Base-by-base conservation (phyloP, 2,329 filamentous ascomycete genomes). In the Beauveria rudraprayagi region DNA sequence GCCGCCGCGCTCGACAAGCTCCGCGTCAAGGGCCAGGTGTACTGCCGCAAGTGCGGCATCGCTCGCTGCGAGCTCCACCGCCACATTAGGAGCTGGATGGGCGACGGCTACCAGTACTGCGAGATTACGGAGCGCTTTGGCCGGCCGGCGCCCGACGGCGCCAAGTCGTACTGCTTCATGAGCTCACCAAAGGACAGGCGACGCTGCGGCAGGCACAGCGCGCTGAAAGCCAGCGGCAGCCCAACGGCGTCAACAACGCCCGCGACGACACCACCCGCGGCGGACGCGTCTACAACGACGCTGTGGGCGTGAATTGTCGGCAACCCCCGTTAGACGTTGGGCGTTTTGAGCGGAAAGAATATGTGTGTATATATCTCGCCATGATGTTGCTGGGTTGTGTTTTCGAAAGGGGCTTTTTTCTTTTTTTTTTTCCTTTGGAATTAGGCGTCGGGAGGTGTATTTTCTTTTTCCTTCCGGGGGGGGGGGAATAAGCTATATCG, bases 11-110 rank as follows among this genome's bases (percentile, higher is more conserved):
- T 82, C 41, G 76, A 78, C 7, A 72, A 73, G 68, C 73, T 84
- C 66, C 78, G 81, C 26, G 77, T 83, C 54, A 79, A 78, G 60
- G 84, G 83, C 24, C 83, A 85, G 67, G 81, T 84, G 6, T 82
- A 84, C 70, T 87, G 84, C 71, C 77, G 80, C 62, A 85, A 86
- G 70, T 87, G 84, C 64, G 83, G 82, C 54, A 79, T 82, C 62
- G 80, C 76, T 46, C 78, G 84, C 41, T 87, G 84, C 70, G 83
- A 86, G 74, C 77, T 87, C 62, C 83, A 86, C 72, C 80, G 82
- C 65, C 84, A 87, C 69, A 78, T 87, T 66, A 77, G 77, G 67
- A 77, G 77, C 46, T 87, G 83, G 82, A 81, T 86, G 78, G 81
- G 81, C 60, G 72, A 76, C 44, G 75, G 71, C 22, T 72, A 77